Evolutionary conservation across 1,284 basidiomycete species (phyloP), one percentile per base, ranked within the genome.

Genomic region (Anthracocystis walkeri): DNA sequence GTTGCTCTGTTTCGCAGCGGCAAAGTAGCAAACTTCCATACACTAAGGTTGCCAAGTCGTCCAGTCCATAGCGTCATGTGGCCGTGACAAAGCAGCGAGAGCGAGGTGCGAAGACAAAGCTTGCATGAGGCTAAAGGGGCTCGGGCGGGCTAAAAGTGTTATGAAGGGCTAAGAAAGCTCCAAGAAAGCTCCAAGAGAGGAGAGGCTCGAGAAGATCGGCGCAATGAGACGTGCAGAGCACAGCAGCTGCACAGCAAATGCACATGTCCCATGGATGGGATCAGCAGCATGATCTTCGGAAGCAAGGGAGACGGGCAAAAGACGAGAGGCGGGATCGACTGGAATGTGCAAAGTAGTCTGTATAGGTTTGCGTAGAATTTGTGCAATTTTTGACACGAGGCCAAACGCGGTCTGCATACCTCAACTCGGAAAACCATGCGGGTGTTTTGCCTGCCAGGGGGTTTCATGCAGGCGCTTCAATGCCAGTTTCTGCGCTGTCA

Each of bases 371-470:
- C 48, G 31, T 33, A 29, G 16, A n/a, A 31, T 49, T 49, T 11
- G 16, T n/a, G 56, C 56, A 18, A 25, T 41, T 58, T 49, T 58
- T 18, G 56, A 58, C 56, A 50, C 11, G 56, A 58, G 56, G 35
- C 46, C 14, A 49, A 21, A 41, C 33, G 46, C 56, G 46, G 38
- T 21, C 6, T n/a, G 16, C 55, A 58, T 58, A 18, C 46, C 42
- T 44, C 18, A 18, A n/a, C 16, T n/a, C 35, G 35, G 4, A 2
- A 38, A 16, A 5, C 16, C 35, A 18, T 48, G 40, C 14, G 40
- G 40, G 6, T 48, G 20, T 48, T 42, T 21, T 20, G 40, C 18
- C 41, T 56, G 54, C 27, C 42, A 56, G 42, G 54, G 42, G 54
- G 12, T 42, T 33, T 33, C 33, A 33, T 33, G 33, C 33, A n/a